Percentiles rank a stretch among this genome's conserved stretches.
These are phyloP conservation scores for Mrakia frigida DNA, from an alignment of 768 basidiomycete species.

Conservation along the genomic window DNA sequence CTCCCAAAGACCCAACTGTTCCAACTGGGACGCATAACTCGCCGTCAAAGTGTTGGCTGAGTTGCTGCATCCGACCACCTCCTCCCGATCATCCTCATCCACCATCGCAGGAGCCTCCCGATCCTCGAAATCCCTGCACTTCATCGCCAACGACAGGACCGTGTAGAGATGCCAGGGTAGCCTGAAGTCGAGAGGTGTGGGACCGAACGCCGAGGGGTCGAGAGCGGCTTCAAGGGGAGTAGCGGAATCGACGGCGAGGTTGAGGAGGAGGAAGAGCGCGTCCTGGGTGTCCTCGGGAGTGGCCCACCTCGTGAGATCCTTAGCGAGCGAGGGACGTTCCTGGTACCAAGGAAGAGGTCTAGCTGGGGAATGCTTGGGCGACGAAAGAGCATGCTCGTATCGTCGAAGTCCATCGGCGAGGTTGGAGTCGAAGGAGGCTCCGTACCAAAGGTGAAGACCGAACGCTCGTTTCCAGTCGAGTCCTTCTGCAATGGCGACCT, in stretches of 20 bases:
- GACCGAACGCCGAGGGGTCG: slow-evolving; percentile 64
- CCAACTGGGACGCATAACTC: slow-evolving; percentile 81
- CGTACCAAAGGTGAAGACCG: slow-evolving; percentile 86
- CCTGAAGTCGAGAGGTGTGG: slow-evolving; percentile 72
- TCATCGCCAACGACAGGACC: slow-evolving; percentile 73
- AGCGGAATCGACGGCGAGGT: slow-evolving; percentile 58
- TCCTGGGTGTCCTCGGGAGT: slow-evolving; percentile 48
- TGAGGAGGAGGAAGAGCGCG: slow-evolving; percentile 73
- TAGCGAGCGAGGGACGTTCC: slow-evolving; percentile 39
- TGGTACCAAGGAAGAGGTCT: slow-evolving; percentile 53
- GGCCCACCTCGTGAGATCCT: slow-evolving; percentile 32
- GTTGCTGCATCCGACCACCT: slow-evolving; percentile 68
- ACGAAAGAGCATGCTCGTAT: slow-evolving; percentile 50
- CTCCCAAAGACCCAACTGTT: slow-evolving; percentile 70
- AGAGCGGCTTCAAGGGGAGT: slow-evolving; percentile 62
- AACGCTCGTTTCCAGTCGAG: slow-evolving; percentile 94
- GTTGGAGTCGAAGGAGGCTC: slow-evolving; percentile 55
- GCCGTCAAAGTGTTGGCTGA: slow-evolving; percentile 76
- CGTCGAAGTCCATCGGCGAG: slow-evolving; percentile 63
- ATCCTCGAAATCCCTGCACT: slow-evolving; percentile 82
- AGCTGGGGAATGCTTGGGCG: slow-evolving; percentile 41
- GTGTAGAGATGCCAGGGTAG: slow-evolving; percentile 91
- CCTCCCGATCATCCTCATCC: slow-evolving; percentile 43
- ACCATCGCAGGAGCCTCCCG: slow-evolving; percentile 52
- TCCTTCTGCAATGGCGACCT: slow-evolving; percentile 61